Evolutionary conservation across 2,329 filamentous ascomycete species (phyloP), one percentile per base, ranked within the genome.

Genomic region (Neoarthrinium moseri): DNA sequence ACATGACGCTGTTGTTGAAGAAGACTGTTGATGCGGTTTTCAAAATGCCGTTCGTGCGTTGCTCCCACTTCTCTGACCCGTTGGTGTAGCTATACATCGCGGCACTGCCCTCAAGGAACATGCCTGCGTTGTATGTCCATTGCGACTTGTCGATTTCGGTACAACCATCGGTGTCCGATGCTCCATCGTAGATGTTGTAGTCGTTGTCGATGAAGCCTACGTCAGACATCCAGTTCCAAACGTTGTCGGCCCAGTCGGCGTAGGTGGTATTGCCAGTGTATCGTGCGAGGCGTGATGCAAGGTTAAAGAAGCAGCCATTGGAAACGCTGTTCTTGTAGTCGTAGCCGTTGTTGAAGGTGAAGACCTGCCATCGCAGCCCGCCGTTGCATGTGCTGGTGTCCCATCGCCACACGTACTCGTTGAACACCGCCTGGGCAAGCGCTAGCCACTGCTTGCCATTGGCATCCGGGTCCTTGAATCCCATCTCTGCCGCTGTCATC

Each of bases 291-390:
- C 84, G 77, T 18, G 83, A 75, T 18, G 67, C 72, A 27, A 75
- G 56, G 51, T 75, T 73, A 57, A 75, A 75, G 58, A 75, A 74
- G 49, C 70, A 69, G 2, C 72, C 72, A 51, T 75, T 75, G 24
- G 72, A 69, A 48, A 75, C 73, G 21, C 61, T 63, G 46, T 64
- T 64, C 54, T 64, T 64, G 43, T 64, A 64, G 48, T 64, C 52
- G 36, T 69, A 71, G 49, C 82, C 82, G 27, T 69, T 73, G 58
- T 84, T 83, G 56, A 74, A 76, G 6, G 75, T 69, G 60, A 78
- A 84, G 34, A 87, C 80, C 62, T 87, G 84, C 84, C 84, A 87
- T 53, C 77, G 76, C 51, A 87, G 58, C 6, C 81, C 83, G 43
- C 83, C 83, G 30, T 67, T 68, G 57, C 84, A 87, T 10, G 49